Evolutionary conservation across 31 red algal genomes (phyloP), one percentile per base, ranked within the genome.

Genomic region (Asparagopsis taxiformis): DNA sequence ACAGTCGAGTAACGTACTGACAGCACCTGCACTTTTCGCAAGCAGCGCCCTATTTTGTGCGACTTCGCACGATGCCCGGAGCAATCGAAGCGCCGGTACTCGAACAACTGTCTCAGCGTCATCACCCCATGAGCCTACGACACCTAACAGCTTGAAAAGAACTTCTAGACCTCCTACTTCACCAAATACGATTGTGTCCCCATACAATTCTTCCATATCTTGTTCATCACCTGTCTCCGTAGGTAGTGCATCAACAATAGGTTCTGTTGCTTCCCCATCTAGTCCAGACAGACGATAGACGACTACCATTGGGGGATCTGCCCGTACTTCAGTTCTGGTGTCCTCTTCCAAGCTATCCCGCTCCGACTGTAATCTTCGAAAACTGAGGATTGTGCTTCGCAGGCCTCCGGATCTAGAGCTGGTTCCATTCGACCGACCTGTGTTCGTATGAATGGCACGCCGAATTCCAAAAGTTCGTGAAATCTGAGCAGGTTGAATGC

Each of bases 261-360:
- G 82, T 73, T 97, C 94, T 11, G 88, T 97, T 53, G 88, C 83
- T 65, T 97, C 89, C 3, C 88, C 94, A 76, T 97, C 94, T 33
- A 97, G 65, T 3, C 94, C 94, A 46, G 88, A 79, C n/a, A 97
- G 70, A 19, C 94, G 77, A 35, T 93, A 97, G 17, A 92, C 72
- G 0, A 95, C 85, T 32, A 84, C 62, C 76, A 95, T 89, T 25
- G 91, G 76, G 0, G 84, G 74, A 16, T 73, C 84, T 33, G 36
- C 3, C 5, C 55, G 67, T 17, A 30, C 0, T 17, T 64, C 39
- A 22, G 23, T 16, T 54, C 38, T 38, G 16, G 17, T 41, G 19
- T 53, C 65, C 30, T 73, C 59, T 6, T 66, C 77, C 2, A 38
- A 34, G 20, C 23, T 37, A 31, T 90, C 77, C 25, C 75, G 7